These are phyloP conservation scores for Macrocybe gigantea DNA, from an alignment of 768 basidiomycete species.

Conservation along the genomic window DNA sequence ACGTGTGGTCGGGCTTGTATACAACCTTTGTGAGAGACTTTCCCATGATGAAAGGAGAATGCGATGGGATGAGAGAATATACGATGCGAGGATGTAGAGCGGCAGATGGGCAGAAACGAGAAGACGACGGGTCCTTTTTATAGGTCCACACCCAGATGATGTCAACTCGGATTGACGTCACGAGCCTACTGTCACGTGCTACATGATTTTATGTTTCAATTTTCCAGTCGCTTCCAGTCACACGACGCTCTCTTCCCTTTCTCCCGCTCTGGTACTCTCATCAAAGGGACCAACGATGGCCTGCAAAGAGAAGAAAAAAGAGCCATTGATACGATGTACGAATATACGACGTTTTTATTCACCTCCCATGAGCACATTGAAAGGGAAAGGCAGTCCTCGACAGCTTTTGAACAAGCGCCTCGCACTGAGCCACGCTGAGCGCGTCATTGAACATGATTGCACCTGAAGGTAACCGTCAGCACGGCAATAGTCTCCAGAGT, in stretches of 20 bases:
- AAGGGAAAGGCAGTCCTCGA: conserved; percentile 79
- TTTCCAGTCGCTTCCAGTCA: conserved; percentile 7
- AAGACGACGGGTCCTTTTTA: conserved; percentile 7
- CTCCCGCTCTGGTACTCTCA: conserved; percentile 6
- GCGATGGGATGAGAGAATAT: conserved; percentile 11
- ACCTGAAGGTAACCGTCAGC: conserved; percentile 39
- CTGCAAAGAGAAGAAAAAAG: conserved; percentile 13
- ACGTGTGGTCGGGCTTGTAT: conserved; percentile 72
- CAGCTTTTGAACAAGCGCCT: conserved; percentile 60
- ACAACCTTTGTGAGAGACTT: conserved; percentile 61
- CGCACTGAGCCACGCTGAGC: conserved; percentile 63
- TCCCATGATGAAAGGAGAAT: conserved; percentile 26
- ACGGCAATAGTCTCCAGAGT: neutral
- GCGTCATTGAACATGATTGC: conserved; percentile 97
- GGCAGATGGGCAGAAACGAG: neutral
- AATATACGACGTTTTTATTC: conserved; percentile 10
- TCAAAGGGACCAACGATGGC: conserved; percentile 36
- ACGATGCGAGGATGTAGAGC: conserved; percentile 6
- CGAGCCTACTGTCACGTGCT: conserved; percentile 17
- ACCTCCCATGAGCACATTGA: conserved; percentile 96
- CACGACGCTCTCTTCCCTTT: conserved; percentile 6
- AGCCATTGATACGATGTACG: neutral
- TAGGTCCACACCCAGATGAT: conserved; percentile 13
- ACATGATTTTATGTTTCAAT: neutral
- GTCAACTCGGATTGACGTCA: conserved; percentile 21